Conservation (phyloP, 495 filamentous ascomycete genomes). For the Podospora didyma region DNA sequence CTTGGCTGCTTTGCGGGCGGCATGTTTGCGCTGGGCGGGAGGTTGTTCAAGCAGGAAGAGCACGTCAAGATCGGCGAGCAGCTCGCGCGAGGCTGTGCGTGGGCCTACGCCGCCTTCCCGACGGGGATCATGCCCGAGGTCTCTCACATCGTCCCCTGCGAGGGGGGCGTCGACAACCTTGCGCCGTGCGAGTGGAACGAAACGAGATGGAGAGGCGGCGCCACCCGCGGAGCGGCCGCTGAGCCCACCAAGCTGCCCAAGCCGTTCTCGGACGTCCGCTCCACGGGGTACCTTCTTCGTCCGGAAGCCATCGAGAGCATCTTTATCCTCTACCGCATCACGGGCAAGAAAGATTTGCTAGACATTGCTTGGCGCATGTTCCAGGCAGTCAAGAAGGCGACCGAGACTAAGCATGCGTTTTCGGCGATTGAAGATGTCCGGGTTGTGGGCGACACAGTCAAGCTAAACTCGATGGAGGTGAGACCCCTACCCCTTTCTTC, state of each 20-base stretch:
- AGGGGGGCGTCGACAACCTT: slow-evolving; percentile 36
- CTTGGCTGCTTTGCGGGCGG: slow-evolving; percentile 78
- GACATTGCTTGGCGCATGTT: slow-evolving; percentile 80
- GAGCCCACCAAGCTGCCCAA: slow-evolving; percentile 45
- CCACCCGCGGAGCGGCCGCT: slow-evolving; percentile 24
- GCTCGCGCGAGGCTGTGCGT: slow-evolving; percentile 89
- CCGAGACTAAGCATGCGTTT: slow-evolving; percentile 55
- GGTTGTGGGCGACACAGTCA: slow-evolving; percentile 18
- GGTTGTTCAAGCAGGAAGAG: slow-evolving; percentile 61
- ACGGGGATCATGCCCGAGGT: slow-evolving; percentile 88
- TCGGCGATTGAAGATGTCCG: slow-evolving; percentile 53
- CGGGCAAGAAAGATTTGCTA: slow-evolving; percentile 60
- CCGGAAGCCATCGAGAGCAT: slow-evolving; percentile 71
- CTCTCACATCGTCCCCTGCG: slow-evolving; percentile 49
- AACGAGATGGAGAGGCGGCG: slow-evolving; percentile 15
- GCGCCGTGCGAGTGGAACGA: slow-evolving; percentile 24
- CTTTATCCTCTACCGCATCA: slow-evolving; percentile 73
- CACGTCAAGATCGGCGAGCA: slow-evolving; percentile 75
- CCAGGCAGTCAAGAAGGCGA: slow-evolving; percentile 54
- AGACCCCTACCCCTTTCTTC: slow-evolving; percentile 2
- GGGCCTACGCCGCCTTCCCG: slow-evolving; percentile 75
- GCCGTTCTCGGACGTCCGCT: slow-evolving; percentile 43
- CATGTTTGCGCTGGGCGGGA: slow-evolving; percentile 85
- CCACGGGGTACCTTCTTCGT: slow-evolving; percentile 42
- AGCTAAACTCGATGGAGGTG: slow-evolving; percentile 48